These are phyloP conservation scores for Globisporangium recalcitrans DNA, from an alignment of 352 stramenopile species.

Conservation along the genomic window DNA sequence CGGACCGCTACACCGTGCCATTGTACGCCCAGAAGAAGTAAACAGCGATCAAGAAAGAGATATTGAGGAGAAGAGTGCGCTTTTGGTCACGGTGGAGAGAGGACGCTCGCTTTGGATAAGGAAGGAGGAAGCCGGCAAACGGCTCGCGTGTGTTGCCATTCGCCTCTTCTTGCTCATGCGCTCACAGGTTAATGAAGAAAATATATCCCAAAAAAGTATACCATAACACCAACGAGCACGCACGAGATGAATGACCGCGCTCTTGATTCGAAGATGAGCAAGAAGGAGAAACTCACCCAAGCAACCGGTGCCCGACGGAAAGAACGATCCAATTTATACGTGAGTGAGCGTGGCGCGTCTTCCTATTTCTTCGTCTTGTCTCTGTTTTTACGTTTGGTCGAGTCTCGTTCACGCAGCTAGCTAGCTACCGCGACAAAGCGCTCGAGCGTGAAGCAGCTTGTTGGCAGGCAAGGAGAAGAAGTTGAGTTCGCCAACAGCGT, in stretches of 20 bases:
- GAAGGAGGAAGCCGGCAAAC: too few relatives aligned
- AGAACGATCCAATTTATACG: neutral
- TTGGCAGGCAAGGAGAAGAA: neutral
- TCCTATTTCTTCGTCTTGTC: neutral
- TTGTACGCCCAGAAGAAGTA: conserved; percentile 80
- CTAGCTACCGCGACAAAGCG: neutral
- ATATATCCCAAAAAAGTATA: conserved; percentile 7
- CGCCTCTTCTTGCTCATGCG: neutral
- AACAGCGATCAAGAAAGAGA: conserved; percentile 6
- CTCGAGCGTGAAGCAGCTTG: neutral
- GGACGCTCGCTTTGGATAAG: neutral
- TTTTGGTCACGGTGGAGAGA: neutral
- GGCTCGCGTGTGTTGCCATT: neutral
- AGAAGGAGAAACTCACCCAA: neutral
- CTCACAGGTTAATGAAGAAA: conserved; percentile 8
- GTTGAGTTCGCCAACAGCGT: neutral
- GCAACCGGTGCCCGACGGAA: too few relatives aligned
- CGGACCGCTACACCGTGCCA: conserved; percentile 71
- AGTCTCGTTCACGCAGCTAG: too few relatives aligned
- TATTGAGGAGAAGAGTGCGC: neutral
- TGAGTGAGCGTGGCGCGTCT: neutral
- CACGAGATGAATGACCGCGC: neutral
- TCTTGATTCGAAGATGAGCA: neutral
- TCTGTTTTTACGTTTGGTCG: neutral
- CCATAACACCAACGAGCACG: neutral